These are phyloP conservation scores for Lenzites betulinus DNA, from an alignment of 768 basidiomycete species.

Conservation along the genomic window DNA sequence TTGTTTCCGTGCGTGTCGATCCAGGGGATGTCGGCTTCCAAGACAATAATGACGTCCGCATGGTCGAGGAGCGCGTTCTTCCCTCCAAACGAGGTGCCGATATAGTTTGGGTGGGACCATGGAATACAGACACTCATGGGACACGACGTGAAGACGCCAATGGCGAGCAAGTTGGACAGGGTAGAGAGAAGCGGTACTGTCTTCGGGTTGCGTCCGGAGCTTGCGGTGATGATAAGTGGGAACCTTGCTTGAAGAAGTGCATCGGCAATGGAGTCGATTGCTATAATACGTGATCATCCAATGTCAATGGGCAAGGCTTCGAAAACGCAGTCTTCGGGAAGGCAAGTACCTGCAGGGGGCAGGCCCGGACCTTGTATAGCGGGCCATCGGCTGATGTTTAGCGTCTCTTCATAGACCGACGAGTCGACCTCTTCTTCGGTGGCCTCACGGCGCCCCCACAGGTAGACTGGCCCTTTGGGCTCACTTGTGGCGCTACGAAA, in stretches of 20 bases:
- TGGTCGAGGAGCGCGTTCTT: slow-evolving; percentile 46
- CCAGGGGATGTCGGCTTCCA: slow-evolving; percentile 72
- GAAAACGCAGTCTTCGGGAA: neutral
- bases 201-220: slow-evolving; percentile 55
- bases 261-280: slow-evolving; percentile 40
- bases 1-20: slow-evolving; percentile 49
- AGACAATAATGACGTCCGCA: slow-evolving; percentile 63
- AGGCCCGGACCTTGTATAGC: slow-evolving; percentile 52
- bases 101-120: slow-evolving; percentile 54
- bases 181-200: slow-evolving; percentile 49
- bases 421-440: slow-evolving; percentile 66
- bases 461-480: slow-evolving; percentile 73
- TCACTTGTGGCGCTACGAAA: slow-evolving; percentile 60
- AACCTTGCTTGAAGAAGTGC: slow-evolving; percentile 52
- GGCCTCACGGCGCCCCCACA: slow-evolving; percentile 70
- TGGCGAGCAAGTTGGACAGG: slow-evolving; percentile 53
- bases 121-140: slow-evolving; percentile 57
- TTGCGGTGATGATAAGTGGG: slow-evolving; percentile 68
- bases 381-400: slow-evolving; percentile 48
- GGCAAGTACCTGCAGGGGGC: slow-evolving; percentile 37
- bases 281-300: slow-evolving; percentile 12
- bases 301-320: neutral
- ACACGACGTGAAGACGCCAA: slow-evolving; percentile 59
- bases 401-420: slow-evolving; percentile 34
- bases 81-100: slow-evolving; percentile 56